These are phyloP conservation scores for Colletotrichum sp. DNA, from an alignment of 2,329 filamentous ascomycete species.

Conservation along the genomic window DNA sequence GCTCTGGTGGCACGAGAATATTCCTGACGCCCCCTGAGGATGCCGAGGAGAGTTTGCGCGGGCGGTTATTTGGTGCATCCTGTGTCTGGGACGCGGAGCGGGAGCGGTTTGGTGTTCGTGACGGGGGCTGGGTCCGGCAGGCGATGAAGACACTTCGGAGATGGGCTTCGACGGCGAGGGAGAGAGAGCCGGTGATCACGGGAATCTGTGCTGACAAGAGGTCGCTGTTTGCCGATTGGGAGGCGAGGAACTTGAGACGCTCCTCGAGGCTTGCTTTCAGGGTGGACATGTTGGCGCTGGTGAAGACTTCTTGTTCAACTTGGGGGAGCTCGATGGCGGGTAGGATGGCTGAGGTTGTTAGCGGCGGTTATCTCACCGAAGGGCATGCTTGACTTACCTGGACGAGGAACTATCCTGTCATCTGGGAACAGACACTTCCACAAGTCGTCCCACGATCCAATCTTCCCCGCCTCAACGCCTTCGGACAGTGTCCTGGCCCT, in stretches of 20 bases:
- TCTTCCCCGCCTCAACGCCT: background rate
- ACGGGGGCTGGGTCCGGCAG: background rate
- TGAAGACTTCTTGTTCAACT: constrained; percentile 15
- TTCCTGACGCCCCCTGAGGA: background rate
- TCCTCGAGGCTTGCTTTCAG: constrained; percentile 14
- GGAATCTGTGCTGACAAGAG: constrained; percentile 9
- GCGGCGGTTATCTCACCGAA: accelerated
- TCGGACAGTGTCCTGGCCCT: background rate
- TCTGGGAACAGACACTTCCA: constrained; percentile 9
- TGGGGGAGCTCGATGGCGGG: constrained; percentile 13
- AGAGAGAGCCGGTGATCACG: constrained; percentile 7
- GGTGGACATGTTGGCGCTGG: constrained; percentile 9
- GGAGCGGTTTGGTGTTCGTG: background rate
- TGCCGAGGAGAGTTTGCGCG: background rate
- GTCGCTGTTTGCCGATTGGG: constrained; percentile 3
- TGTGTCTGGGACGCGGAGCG: background rate
- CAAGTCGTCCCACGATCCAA: constrained; percentile 7
- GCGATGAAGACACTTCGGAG: constrained; percentile 13
- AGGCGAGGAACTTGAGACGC: constrained; percentile 3
- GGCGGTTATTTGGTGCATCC: background rate
- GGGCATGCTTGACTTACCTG: background rate
- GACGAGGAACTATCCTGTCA: background rate
- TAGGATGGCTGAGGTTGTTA: background rate
- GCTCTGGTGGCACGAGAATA: background rate
- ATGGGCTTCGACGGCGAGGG: constrained; percentile 10